Evolutionary conservation across 805 yeast genomes (phyloP).

Genomic region (Saturnispora diversa): DNA sequence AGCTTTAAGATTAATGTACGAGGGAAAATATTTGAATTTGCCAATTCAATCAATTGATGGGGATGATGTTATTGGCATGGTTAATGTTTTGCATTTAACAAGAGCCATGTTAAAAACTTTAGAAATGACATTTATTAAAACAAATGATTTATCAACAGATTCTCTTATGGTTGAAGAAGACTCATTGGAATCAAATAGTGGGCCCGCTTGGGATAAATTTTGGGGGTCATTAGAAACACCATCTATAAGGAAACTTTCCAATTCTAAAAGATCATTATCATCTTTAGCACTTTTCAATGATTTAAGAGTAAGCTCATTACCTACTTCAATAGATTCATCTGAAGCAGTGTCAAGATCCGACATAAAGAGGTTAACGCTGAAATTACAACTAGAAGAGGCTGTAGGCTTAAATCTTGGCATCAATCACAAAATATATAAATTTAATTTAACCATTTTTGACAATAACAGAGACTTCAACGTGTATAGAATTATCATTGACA

Average conservation of each 20-base stretch:
- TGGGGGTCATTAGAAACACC: slow-evolving; percentile 20
- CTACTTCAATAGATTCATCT: not conserved
- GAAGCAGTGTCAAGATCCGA: not conserved
- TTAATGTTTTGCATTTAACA: slow-evolving; percentile 37
- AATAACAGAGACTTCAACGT: slow-evolving; percentile 8
- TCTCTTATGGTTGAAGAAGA: too few species aligned
- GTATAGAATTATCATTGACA: slow-evolving; percentile 12
- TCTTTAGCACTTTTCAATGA: not conserved
- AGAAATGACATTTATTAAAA: slow-evolving; percentile 22
- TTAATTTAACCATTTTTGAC: slow-evolving; percentile 16
- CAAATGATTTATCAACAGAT: slow-evolving; percentile 24
- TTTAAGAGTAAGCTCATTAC: not conserved
- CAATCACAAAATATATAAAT: slow-evolving; percentile 22
- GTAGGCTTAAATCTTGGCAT: slow-evolving; percentile 14
- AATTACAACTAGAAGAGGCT: slow-evolving; percentile 18
- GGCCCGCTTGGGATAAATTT: slow-evolving; percentile 29
- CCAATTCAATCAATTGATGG: slow-evolving; percentile 34
- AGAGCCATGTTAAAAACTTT: slow-evolving; percentile 34
- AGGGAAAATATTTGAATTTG: slow-evolving; percentile 37
- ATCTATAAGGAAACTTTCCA: not conserved
- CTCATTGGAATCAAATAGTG: slow-evolving; percentile 14
- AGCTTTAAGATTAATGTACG: slow-evolving; percentile 40
- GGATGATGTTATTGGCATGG: slow-evolving; percentile 34
- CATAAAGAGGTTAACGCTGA: slow-evolving; percentile 9
- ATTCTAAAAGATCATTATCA: not conserved